A percentile compares a stretch with the other conserved stretches of the same genome.
Conservation (phyloP, 768 basidiomycete species). For the Boletus huronensis region DNA sequence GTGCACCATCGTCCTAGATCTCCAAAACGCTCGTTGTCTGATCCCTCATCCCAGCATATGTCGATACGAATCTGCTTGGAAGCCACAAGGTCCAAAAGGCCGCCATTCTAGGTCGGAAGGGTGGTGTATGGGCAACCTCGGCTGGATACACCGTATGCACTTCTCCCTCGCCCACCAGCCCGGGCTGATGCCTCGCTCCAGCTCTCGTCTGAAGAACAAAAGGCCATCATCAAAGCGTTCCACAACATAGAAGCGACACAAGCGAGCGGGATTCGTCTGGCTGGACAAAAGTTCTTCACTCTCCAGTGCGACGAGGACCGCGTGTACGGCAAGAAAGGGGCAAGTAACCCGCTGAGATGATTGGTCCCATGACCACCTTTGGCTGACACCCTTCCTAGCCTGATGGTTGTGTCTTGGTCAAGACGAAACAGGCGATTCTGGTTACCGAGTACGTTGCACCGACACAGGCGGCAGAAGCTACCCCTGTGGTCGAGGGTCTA, state of each 20-base stretch:
- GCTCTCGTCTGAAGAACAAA: constrained; percentile 25
- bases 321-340: constrained; percentile 76
- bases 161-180: not conserved
- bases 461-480: constrained; percentile 61
- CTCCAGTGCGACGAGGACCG: constrained; percentile 46
- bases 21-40: not conserved
- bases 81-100: constrained; percentile 68
- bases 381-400: constrained; percentile 42
- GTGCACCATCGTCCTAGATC: constrained; percentile 40
- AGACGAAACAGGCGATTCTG: constrained; percentile 83
- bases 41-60: constrained; percentile 64
- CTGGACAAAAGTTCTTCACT: constrained; percentile 73
- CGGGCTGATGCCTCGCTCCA: not conserved
- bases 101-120: constrained; percentile 41
- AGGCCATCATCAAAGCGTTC: constrained; percentile 39
- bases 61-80: constrained; percentile 76
- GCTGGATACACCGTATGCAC: constrained; percentile 16
- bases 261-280: constrained; percentile 60
- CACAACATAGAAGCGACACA: constrained; percentile 37
- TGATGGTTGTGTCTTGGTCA: constrained; percentile 69
- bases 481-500: constrained; percentile 59
- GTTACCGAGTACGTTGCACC: constrained; percentile 73
- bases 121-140: constrained; percentile 31
- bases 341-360: constrained; percentile 37
- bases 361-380: not conserved